Conservation (phyloP, 1,284 basidiomycete genomes). For the Rhodotorula sp. region DNA sequence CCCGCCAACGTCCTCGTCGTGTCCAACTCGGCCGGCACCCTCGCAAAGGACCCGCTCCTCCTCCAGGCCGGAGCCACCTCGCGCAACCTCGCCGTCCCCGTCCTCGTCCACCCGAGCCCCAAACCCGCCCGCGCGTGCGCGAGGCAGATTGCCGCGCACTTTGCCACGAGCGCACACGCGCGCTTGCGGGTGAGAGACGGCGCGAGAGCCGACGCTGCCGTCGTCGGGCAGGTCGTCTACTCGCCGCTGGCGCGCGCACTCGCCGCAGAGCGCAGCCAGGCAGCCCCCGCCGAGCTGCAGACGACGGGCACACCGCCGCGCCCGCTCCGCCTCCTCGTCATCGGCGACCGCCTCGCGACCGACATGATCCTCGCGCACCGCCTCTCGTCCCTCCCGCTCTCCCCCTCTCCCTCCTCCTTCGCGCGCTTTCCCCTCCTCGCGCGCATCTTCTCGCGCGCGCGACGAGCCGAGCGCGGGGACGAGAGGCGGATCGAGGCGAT, state of each 20-base stretch:
- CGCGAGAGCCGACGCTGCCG: not conserved
- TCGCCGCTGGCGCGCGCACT: slow-evolving; percentile 13
- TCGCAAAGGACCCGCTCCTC: slow-evolving; percentile 68
- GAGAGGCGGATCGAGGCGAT: slow-evolving; percentile 29
- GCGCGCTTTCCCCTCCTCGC: not conserved
- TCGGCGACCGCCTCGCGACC: slow-evolving; percentile 89
- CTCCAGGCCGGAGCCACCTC: slow-evolving; percentile 87
- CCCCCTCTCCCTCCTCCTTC: not conserved
- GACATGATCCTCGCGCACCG: slow-evolving; percentile 85
- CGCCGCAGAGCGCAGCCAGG: slow-evolving; percentile 57
- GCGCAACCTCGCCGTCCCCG: slow-evolving; percentile 72
- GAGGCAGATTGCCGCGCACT: slow-evolving; percentile 65
- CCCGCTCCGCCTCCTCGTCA: slow-evolving; percentile 61
- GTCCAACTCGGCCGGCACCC: slow-evolving; percentile 87
- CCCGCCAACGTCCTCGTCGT: slow-evolving; percentile 81
- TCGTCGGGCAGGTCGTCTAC: slow-evolving; percentile 11
- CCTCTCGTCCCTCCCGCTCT: slow-evolving; percentile 49
- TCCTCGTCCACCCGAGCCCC: slow-evolving; percentile 71
- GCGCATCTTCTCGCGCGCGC: not conserved
- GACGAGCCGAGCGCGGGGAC: not conserved
- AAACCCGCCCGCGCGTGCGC: slow-evolving; percentile 73
- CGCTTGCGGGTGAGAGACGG: not conserved
- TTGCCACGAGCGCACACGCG: slow-evolving; percentile 37
- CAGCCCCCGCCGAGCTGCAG: slow-evolving; percentile 52
- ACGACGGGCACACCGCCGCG: slow-evolving; percentile 50